These are phyloP conservation scores for Golovinomyces cichoracearum DNA, from an alignment of 2,329 filamentous ascomycete species.

Conservation along the genomic window DNA sequence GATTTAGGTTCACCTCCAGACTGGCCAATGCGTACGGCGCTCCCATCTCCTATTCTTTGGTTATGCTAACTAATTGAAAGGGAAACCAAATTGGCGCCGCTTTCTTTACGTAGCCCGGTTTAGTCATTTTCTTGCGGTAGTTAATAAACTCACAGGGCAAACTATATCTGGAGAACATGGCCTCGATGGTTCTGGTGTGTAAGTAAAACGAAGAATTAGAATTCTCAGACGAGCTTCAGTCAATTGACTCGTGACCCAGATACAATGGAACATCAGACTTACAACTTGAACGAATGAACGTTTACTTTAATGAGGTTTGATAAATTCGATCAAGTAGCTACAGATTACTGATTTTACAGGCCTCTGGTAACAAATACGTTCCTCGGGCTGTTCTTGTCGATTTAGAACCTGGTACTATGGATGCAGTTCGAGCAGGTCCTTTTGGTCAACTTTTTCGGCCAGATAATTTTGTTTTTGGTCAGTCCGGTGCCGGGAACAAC, in stretches of 20 bases:
- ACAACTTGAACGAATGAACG: conserved; percentile 98
- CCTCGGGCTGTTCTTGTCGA: conserved; percentile 98
- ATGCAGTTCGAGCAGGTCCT: conserved; percentile 89
- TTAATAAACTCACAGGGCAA: conserved; percentile 32
- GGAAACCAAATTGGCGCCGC: conserved; percentile 99
- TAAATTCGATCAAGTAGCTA: background rate
- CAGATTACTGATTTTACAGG: conserved; percentile 26
- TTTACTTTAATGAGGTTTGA: conserved; percentile 84
- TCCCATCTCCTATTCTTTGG: background rate
- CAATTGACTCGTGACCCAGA: conserved; percentile 22
- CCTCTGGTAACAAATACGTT: conserved; percentile 95
- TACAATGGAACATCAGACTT: conserved; percentile 97
- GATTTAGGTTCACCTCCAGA: conserved; percentile 90
- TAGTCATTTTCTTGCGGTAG: conserved; percentile 5
- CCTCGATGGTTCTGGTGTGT: conserved; percentile 91
- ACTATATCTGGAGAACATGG: conserved; percentile 78
- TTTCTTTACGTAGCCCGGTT: conserved; percentile 48
- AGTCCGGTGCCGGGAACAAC: conserved; percentile 99
- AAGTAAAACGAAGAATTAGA: conserved; percentile 21
- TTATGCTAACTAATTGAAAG: conserved; percentile 22
- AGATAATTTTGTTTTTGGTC: conserved; percentile 99
- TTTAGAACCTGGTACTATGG: conserved; percentile 98
- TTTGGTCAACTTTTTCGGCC: conserved; percentile 98
- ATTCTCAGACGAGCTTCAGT: conserved; percentile 2
- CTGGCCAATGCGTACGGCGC: conserved; percentile 84